A percentile compares a stretch with the other conserved stretches of the same genome.
phyloP scores from a whole-genome alignment of 1,284 basidiomycete genomes.

The Boletus calvinii region DNA sequence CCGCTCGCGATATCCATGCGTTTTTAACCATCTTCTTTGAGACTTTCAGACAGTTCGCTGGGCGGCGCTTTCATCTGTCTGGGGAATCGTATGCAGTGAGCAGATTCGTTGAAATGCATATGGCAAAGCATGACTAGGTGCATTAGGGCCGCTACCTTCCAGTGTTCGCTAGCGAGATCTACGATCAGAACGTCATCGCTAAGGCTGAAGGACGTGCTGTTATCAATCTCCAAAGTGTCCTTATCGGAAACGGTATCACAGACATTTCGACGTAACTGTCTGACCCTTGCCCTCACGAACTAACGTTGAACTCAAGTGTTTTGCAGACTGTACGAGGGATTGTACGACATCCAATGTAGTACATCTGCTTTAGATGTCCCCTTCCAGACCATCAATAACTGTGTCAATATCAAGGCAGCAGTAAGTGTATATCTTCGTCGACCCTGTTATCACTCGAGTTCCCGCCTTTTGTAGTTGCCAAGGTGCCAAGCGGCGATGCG shows the following conservation, averaged over 20 bases:
- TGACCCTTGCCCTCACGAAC: neutral
- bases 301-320: neutral
- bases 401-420: constrained; percentile 60
- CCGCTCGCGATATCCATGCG: constrained; percentile 67
- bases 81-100: constrained; percentile 69
- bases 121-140: neutral
- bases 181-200: constrained; percentile 67
- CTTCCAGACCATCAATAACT: constrained; percentile 55
- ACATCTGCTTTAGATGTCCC: constrained; percentile 53
- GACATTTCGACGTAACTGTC: constrained; percentile 54
- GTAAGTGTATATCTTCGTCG: constrained; percentile 36
- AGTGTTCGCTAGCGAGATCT: constrained; percentile 77
- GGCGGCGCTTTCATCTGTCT: constrained; percentile 63
- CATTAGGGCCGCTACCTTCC: constrained; percentile 74
- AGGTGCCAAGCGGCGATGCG: constrained; percentile 52
- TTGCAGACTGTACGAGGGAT: constrained; percentile 54
- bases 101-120: neutral
- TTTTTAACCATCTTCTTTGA: constrained; percentile 78
- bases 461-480: constrained; percentile 42
- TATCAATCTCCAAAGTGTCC: constrained; percentile 66
- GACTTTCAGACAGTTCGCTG: constrained; percentile 65
- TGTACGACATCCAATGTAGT: constrained; percentile 64
- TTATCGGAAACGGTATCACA: constrained; percentile 65
- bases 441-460: neutral
- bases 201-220: constrained; percentile 52